Evolutionary conservation across 768 basidiomycete genomes (phyloP).

Genomic region (Serendipita sp.): DNA sequence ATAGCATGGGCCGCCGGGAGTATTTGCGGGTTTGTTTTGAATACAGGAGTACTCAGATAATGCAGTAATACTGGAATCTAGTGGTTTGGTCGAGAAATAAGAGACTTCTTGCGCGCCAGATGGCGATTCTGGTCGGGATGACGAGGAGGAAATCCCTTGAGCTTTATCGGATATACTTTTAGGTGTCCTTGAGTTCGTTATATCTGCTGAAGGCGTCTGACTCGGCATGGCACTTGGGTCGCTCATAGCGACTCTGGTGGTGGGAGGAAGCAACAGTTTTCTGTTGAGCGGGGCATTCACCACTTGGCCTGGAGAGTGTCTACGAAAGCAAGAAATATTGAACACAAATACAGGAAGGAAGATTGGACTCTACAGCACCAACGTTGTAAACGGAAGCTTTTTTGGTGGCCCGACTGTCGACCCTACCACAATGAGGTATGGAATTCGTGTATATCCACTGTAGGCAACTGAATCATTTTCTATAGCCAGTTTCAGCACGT

Average conservation of each 20-base stretch:
- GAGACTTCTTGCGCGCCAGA: neutral
- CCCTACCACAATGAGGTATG: neutral
- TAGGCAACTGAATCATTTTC: neutral
- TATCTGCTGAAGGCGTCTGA: neutral
- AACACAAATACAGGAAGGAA: too few relatives aligned
- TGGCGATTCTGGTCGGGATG: neutral
- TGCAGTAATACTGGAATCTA: neutral
- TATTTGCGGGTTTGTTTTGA: neutral
- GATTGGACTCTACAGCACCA: too few relatives aligned
- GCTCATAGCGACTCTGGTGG: constrained; percentile 1
- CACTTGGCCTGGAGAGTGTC: neutral
- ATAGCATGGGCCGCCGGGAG: constrained; percentile 23
- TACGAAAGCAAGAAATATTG: too few relatives aligned
- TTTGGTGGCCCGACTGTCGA: neutral
- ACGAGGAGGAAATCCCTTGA: neutral
- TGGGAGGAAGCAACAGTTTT: neutral
- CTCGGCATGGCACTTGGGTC: neutral
- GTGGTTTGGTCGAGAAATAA: neutral
- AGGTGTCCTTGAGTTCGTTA: neutral
- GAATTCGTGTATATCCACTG: neutral
- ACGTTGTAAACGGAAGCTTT: too few relatives aligned
- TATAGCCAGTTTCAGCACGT: constrained; percentile 89
- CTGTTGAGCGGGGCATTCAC: neutral
- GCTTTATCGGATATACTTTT: neutral
- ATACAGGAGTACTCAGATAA: neutral